Conservation (phyloP, 2,329 filamentous ascomycete species). For the Ampelomyces quisqualis region DNA sequence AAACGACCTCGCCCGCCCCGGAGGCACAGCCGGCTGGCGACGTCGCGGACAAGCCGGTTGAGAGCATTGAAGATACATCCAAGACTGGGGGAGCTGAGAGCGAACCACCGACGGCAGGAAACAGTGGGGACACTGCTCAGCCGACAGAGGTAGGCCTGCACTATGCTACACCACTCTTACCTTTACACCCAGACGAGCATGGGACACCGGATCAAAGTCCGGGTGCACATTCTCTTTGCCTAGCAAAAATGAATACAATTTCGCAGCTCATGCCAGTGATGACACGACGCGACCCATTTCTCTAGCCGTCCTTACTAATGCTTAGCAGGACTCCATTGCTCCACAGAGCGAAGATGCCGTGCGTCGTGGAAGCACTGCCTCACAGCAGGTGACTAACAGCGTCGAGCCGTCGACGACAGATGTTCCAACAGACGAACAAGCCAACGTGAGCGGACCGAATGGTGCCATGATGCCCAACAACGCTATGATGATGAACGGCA, state of each 20-base stretch:
- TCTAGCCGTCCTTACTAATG: conserved; percentile 17
- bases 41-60: conserved; percentile 28
- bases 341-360: conserved; percentile 11
- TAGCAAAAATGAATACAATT: conserved; percentile 22
- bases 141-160: conserved; percentile 29
- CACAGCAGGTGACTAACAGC: conserved; percentile 18
- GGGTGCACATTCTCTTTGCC: conserved; percentile 4
- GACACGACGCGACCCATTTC: conserved; percentile 10
- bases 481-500: conserved; percentile 30
- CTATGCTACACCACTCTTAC: conserved; percentile 1
- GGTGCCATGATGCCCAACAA: conserved; percentile 24
- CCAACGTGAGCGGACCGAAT: conserved; percentile 17
- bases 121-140: conserved; percentile 16
- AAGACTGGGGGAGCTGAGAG: conserved; percentile 12
- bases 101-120: conserved; percentile 13
- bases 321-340: conserved; percentile 16
- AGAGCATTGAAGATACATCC: conserved; percentile 30
- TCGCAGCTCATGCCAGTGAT: conserved; percentile 25
- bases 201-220: conserved; percentile 7
- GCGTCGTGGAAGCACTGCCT: conserved; percentile 19
- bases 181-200: conserved; percentile 4
- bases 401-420: conserved; percentile 22
- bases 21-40: conserved; percentile 25
- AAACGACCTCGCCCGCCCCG: conserved; percentile 18
- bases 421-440: conserved; percentile 19